phyloP scores from a whole-genome alignment of 2,329 filamentous ascomycete genomes.

The Lachnellula occidentalis region DNA sequence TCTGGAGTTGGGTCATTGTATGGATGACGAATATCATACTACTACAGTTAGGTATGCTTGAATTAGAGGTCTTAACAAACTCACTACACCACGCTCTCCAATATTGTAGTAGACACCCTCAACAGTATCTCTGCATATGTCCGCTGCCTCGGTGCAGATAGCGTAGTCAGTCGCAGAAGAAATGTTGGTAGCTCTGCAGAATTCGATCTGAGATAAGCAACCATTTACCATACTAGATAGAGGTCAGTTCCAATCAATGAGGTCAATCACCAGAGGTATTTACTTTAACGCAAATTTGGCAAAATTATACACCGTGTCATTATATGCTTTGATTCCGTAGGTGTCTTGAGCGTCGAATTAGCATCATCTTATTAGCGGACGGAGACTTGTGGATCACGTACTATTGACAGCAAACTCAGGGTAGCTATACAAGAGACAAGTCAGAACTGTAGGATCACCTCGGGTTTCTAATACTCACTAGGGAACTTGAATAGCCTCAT shows the following conservation, averaged over 20 bases:
- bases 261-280: not conserved
- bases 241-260: not conserved
- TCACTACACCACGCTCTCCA: conserved; percentile 36
- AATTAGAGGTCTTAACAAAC: conserved; percentile 6
- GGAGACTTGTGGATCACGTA: not conserved
- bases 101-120: conserved; percentile 34
- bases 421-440: conserved; percentile 13
- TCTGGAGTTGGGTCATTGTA: conserved; percentile 46
- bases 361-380: not conserved
- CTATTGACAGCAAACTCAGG: conserved; percentile 40
- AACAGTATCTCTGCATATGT: conserved; percentile 53
- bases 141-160: conserved; percentile 45
- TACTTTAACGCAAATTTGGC: conserved; percentile 42
- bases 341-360: conserved; percentile 34
- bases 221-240: conserved; percentile 33
- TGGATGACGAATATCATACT: conserved; percentile 48
- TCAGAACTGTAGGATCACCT: not conserved
- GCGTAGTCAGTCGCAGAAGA: conserved; percentile 31
- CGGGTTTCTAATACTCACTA: conserved; percentile 8
- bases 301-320: conserved; percentile 44
- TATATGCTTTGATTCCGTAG: conserved; percentile 26
- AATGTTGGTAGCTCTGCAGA: conserved; percentile 43
- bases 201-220: conserved; percentile 38
- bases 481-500: conserved; percentile 50
- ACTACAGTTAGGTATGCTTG: not conserved